Evolutionary conservation across 192 early-diverging fungal genomes (phyloP), one percentile per base, ranked within the genome.

Genomic region (Umbelopsis isabellina): DNA sequence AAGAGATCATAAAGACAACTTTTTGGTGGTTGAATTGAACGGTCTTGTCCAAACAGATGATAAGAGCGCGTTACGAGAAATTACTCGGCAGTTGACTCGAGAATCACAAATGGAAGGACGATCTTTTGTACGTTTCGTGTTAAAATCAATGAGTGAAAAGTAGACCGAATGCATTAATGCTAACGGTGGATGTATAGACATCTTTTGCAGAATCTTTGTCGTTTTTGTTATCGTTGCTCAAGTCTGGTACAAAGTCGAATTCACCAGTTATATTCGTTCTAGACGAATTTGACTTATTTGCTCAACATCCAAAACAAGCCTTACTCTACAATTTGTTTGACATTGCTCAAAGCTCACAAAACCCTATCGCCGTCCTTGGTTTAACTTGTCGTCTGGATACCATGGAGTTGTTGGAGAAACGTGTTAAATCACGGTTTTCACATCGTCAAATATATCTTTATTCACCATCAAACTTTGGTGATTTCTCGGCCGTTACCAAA

Each of bases 241-340:
- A 88, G 35, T 70, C 82, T n/a, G 89, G 89, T 15, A 74, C 81
- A 16, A 78, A 41, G 71, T 71, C 47, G 44, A 85, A 71, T 35
- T 73, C 84, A 25, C 94, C 93, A 1, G 82, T 98, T 4, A 75
- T 99, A 20, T 92, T 99, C 81, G 80, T 97, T 16, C 78, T 99
- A 48, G 97, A 99, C 49, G 94, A 97, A 72, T 93, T 99, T 77
- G 95, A 98, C 78, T 74, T 92, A 37, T 94, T 99, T 80, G 91
- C 94, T 0, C 85, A 91, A 65, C 94, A 97, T 68, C 88, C 92
- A n/a, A 96, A 94, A 64, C 96, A 99, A 72, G 86, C 91, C 2
- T 82, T 99, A 23, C 80, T 99, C 7, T 98, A 99, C 73, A 98
- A 95, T 68, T 78, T 99, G 23, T 94, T 99, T 81, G 97, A 98